phyloP scores from a whole-genome alignment of 2,329 filamentous ascomycete genomes.

The Arthrobotrys sinensis region DNA sequence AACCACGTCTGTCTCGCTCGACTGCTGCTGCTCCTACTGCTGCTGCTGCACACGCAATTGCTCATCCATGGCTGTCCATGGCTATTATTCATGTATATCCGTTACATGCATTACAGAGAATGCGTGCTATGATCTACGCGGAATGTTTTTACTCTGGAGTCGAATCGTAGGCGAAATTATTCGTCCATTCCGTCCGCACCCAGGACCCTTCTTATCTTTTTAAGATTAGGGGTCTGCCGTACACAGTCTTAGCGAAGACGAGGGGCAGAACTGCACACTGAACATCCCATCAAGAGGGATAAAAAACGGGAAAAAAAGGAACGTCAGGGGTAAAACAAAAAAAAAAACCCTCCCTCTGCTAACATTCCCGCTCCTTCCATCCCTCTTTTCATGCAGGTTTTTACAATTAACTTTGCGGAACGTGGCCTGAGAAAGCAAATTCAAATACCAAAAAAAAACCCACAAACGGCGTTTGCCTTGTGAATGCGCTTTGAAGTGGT shows the following conservation, averaged over 20 bases:
- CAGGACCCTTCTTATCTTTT: constrained; percentile 43
- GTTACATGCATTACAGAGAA: no score
- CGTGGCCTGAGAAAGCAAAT: constrained; percentile 8
- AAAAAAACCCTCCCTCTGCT: constrained; percentile 20
- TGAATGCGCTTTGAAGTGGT: not conserved
- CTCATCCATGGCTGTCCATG: not conserved
- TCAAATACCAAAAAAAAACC: not conserved
- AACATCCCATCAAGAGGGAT: not conserved
- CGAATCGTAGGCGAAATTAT: constrained; percentile 27
- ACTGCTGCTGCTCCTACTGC: not conserved
- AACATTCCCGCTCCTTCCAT: constrained; percentile 3
- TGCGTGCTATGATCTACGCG: not conserved
- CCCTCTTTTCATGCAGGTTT: constrained; percentile 18
- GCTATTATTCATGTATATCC: no score
- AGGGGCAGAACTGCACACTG: constrained; percentile 9
- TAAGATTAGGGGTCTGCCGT: constrained; percentile 39
- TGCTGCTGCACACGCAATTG: constrained; percentile 10
- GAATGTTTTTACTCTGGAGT: not conserved
- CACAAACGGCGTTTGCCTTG: not conserved
- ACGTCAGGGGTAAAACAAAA: constrained; percentile 59
- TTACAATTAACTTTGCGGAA: constrained; percentile 30
- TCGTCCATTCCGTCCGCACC: constrained; percentile 12
- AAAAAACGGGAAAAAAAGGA: constrained; percentile 39
- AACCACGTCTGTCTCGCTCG: not conserved
- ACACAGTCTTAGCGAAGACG: constrained; percentile 21